Conservation (phyloP, 2,329 filamentous ascomycete genomes). For the Achaetomium macrosporum region DNA sequence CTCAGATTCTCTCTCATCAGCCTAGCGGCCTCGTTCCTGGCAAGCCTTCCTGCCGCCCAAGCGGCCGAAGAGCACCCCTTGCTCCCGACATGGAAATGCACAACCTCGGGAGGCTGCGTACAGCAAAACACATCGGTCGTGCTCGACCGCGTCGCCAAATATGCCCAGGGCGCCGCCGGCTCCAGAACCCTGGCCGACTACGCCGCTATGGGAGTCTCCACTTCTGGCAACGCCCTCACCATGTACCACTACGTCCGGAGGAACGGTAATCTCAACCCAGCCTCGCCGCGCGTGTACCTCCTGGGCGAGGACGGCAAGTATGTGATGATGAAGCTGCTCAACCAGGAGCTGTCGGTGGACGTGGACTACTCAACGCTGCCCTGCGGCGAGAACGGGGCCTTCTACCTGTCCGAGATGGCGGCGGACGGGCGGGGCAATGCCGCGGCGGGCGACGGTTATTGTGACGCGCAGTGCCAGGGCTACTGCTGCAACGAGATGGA, state of each 20-base stretch:
- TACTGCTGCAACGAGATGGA: constrained; percentile 52
- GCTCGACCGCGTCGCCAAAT: not conserved
- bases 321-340: constrained; percentile 13
- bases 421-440: constrained; percentile 21
- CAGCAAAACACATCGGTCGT: not conserved
- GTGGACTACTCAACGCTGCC: constrained; percentile 16
- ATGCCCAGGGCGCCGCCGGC: not conserved
- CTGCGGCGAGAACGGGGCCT: constrained; percentile 18
- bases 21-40: not conserved
- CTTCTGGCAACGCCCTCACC: constrained; percentile 9
- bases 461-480: constrained; percentile 31
- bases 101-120: not conserved
- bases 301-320: constrained; percentile 14
- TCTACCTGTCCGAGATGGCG: constrained; percentile 20
- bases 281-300: constrained; percentile 13
- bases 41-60: not conserved
- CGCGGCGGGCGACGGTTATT: constrained; percentile 14
- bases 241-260: constrained; percentile 6
- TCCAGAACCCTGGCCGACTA: not conserved
- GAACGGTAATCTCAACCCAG: constrained; percentile 5
- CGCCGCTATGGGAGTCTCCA: constrained; percentile 9
- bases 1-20: not conserved
- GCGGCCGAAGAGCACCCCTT: not conserved
- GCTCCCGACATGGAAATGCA: not conserved
- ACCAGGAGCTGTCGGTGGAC: constrained; percentile 17